These are phyloP conservation scores for Penicillium vulpinum DNA, from an alignment of 2,329 filamentous ascomycete species.

Conservation along the genomic window DNA sequence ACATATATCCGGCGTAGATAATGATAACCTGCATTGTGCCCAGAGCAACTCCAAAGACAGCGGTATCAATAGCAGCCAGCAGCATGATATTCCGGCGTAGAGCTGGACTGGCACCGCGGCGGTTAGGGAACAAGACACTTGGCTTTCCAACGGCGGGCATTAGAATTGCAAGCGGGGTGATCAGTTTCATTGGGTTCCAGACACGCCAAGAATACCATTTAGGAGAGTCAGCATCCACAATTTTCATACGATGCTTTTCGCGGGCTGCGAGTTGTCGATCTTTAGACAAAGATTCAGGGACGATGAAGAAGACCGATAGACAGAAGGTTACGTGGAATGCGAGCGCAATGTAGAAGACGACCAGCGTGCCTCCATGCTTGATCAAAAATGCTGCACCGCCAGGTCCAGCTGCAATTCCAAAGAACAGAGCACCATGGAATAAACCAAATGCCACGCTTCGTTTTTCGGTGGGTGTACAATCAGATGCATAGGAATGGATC, in stretches of 20 bases:
- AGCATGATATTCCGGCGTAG: conserved; percentile 80
- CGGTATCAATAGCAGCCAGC: conserved; percentile 76
- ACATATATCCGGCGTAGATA: conserved; percentile 77
- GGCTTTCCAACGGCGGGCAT: conserved; percentile 57
- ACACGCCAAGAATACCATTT: conserved; percentile 31
- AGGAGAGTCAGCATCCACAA: conserved; percentile 34
- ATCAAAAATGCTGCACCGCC: conserved; percentile 78
- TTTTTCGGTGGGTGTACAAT: conserved; percentile 78
- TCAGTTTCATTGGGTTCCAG: conserved; percentile 62
- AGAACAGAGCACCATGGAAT: conserved; percentile 84
- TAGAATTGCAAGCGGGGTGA: conserved; percentile 76
- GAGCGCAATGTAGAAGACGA: conserved; percentile 81
- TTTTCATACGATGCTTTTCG: conserved; percentile 60
- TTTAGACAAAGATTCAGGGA: conserved; percentile 82
- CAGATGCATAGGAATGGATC: conserved; percentile 81
- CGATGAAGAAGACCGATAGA: conserved; percentile 65
- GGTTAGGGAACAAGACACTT: conserved; percentile 40
- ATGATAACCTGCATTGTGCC: conserved; percentile 78
- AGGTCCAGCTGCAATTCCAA: conserved; percentile 84
- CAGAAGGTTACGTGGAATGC: conserved; percentile 74
- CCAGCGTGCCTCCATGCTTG: conserved; percentile 68
- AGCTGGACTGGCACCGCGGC: conserved; percentile 58
- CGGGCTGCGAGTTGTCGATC: conserved; percentile 69
- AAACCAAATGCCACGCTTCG: conserved; percentile 84
- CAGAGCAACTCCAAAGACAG: conserved; percentile 79